Percentiles rank a stretch among this genome's conserved stretches.
Conservation (phyloP, 1,139 yeast genomes). For the Pichia sp. region DNA sequence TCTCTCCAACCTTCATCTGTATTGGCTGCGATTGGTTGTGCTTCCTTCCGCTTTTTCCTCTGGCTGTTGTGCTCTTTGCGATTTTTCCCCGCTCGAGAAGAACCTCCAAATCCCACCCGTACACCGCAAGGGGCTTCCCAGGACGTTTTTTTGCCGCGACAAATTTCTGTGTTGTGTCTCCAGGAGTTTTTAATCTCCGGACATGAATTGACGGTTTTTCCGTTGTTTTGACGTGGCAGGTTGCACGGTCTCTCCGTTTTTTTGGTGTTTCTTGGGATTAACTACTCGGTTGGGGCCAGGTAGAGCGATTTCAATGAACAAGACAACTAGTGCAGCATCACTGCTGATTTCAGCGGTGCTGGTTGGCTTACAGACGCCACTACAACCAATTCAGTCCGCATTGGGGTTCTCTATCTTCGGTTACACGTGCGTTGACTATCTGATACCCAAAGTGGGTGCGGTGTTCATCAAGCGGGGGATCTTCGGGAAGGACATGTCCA, state of each 20-base stretch:
- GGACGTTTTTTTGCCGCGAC: too few species aligned
- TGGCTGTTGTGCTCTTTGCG: background rate
- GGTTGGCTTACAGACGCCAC: constrained; percentile 4
- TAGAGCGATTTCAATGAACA: too few species aligned
- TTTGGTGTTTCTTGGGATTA: too few species aligned
- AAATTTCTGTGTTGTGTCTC: too few species aligned
- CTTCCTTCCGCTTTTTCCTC: background rate
- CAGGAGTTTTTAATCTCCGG: too few species aligned
- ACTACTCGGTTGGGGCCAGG: too few species aligned
- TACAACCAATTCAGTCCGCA: constrained; percentile 46
- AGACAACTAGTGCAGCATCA: background rate
- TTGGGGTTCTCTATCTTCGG: constrained; percentile 56
- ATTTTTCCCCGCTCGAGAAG: background rate
- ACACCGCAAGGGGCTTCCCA: too few species aligned
- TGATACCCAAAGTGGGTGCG: constrained; percentile 66
- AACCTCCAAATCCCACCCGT: too few species aligned
- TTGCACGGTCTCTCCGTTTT: too few species aligned
- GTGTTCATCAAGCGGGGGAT: constrained; percentile 75
- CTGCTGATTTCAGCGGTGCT: constrained; percentile 3
- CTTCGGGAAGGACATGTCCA: constrained; percentile 78
- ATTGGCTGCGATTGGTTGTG: constrained; percentile 1
- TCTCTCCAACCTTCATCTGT: background rate
- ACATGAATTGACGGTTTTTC: too few species aligned
- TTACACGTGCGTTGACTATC: constrained; percentile 49
- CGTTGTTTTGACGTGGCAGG: too few species aligned